Evolutionary conservation across 116 monocot genomes (phyloP).

Genomic region (Thalassia testudinum): DNA sequence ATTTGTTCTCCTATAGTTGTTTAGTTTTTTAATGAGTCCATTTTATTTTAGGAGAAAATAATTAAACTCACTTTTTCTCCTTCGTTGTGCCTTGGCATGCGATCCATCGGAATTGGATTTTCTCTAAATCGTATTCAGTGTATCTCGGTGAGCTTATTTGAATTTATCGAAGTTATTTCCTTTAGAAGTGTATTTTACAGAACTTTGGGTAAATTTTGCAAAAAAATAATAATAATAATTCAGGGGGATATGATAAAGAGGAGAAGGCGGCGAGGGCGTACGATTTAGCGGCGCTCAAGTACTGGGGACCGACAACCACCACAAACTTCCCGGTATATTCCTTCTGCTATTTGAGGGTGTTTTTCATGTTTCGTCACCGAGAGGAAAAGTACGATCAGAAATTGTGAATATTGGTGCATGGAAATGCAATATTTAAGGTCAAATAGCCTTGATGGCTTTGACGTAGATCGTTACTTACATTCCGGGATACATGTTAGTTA

Average conservation of each 20-base stretch:
- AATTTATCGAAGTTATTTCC: no score
- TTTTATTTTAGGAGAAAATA: not conserved
- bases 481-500: not conserved
- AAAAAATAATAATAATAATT: not conserved
- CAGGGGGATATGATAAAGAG: conserved; percentile 95
- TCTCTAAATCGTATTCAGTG: not conserved
- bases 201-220: not conserved
- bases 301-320: conserved; percentile 92
- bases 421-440: no score
- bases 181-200: no score
- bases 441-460: no score
- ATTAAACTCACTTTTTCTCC: not conserved
- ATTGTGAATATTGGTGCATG: no score
- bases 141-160: not conserved
- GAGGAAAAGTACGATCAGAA: no score
- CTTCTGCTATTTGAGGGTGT: no score
- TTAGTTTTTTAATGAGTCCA: no score
- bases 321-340: conserved; percentile 78
- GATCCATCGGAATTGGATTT: not conserved
- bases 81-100: not conserved
- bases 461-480: no score
- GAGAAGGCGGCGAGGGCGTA: conserved; percentile 96
- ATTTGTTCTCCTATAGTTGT: no score
- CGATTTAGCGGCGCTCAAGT: conserved; percentile 92
- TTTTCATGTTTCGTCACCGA: no score